Evolutionary conservation across 306 rosid genomes (phyloP).

Genomic region (Geum urbanum): DNA sequence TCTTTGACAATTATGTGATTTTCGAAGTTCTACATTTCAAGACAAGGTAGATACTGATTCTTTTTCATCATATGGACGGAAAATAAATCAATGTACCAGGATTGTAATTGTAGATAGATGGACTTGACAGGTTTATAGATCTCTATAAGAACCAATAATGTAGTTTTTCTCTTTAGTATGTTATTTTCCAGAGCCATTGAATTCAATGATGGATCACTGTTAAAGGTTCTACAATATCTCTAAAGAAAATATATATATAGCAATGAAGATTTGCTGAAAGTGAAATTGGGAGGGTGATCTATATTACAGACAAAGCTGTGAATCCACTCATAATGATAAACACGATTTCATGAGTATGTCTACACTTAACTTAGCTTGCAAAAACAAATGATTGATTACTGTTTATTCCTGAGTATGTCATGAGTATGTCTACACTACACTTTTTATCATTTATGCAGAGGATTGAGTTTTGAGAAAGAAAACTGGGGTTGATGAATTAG

Average conservation of each 20-base stretch:
- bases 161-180: neutral
- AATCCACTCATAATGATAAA: slow-evolving; percentile 26
- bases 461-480: too few relatives aligned
- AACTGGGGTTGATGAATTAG: too few relatives aligned
- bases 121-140: slow-evolving; percentile 16
- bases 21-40: slow-evolving; percentile 15
- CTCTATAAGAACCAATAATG: neutral
- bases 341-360: slow-evolving; percentile 19
- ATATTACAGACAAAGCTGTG: slow-evolving; percentile 32
- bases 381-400: neutral
- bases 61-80: slow-evolving; percentile 15
- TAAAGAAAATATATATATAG: slow-evolving; percentile 16
- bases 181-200: neutral
- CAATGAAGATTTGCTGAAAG: slow-evolving; percentile 39
- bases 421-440: too few relatives aligned
- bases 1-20: slow-evolving; percentile 7
- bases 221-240: slow-evolving; percentile 2
- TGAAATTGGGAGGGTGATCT: slow-evolving; percentile 18
- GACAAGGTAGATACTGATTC: slow-evolving; percentile 33
- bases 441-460: too few relatives aligned
- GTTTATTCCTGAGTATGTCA: neutral
- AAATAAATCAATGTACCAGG: slow-evolving; percentile 19
- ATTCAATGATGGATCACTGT: neutral
- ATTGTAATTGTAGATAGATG: slow-evolving; percentile 25
- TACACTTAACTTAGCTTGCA: neutral